Evolutionary conservation across 768 basidiomycete species (phyloP), one percentile per base, ranked within the genome.

Genomic region (Clavaria fumosa): DNA sequence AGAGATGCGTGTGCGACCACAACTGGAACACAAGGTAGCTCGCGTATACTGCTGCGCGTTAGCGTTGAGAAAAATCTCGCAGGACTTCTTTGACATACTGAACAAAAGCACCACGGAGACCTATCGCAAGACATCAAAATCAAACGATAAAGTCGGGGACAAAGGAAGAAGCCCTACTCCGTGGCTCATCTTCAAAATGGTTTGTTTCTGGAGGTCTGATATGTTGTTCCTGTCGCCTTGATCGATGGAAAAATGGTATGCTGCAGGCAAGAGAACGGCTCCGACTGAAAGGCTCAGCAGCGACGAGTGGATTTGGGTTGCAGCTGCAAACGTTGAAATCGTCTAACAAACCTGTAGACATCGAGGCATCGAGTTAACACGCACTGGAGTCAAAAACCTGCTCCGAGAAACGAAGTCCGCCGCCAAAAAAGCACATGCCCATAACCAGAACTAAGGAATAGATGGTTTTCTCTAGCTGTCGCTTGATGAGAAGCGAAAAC

Each of bases 341-440:
- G 21, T 7, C 37, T 19, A 18, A 23, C 35, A n/a, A 34, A 27
- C 21, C 35, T 20, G 20, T 30, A n/a, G 5, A 18, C 31, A 32
- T 18, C 18, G 32, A 37, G 14, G 27, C 28, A 37, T 26, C 59
- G 21, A 61, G 43, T 41, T 63, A 59, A 22, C 37, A 62, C 79
- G 50, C 45, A 82, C 82, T 75, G 27, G 67, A 57, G 34, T 76
- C 75, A 48, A 85, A 82, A 1, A 76, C 82, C 57, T 86, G 84
- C 46, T 85, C 78, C 14, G 77, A 78, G 50, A 72, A 86, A 46
- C 70, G 70, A 35, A 75, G 58, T 14, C 84, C 84, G 39, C 83
- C 84, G 15, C 79, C 82, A 46, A 88, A 86, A 59, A 88, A 88
- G 50, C 84, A 86, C 85, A 89, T 85, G 34, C 85, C 85, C 21